Percentiles rank a stretch among this genome's conserved stretches.
phyloP scores from a whole-genome alignment of 345 rosid genomes.

The Syzygium aqueum region DNA sequence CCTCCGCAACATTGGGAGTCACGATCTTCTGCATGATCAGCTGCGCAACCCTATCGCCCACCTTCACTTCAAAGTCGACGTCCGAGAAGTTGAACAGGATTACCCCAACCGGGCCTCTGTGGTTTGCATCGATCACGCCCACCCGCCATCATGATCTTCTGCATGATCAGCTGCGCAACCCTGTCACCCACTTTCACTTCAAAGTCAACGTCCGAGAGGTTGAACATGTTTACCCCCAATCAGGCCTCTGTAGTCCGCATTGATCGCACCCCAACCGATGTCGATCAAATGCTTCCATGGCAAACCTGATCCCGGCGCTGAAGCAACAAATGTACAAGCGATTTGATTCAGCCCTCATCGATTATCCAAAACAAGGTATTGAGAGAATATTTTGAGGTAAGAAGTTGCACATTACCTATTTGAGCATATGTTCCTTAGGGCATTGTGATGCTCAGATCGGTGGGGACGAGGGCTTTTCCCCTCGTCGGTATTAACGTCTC shows the following conservation, averaged over 20 bases:
- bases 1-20: conserved; percentile 40
- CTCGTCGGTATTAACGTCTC: too few relatives aligned
- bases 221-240: neutral
- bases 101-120: neutral
- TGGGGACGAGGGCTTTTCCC: too few relatives aligned
- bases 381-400: neutral
- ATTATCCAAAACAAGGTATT: too few relatives aligned
- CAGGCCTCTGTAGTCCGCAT: neutral
- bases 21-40: conserved; percentile 32
- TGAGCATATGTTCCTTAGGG: too few relatives aligned
- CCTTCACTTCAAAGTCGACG: neutral
- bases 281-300: too few relatives aligned
- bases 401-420: neutral
- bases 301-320: too few relatives aligned
- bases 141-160: conserved; percentile 55
- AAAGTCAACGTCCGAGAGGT: neutral
- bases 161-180: too few relatives aligned
- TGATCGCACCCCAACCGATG: neutral
- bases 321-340: too few relatives aligned
- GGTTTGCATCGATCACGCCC: neutral
- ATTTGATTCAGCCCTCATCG: too few relatives aligned
- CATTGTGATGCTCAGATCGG: too few relatives aligned
- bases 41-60: too few relatives aligned
- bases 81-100: neutral
- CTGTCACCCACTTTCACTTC: neutral